Evolutionary conservation across 1,284 basidiomycete genomes (phyloP), one percentile per base, ranked within the genome.

Genomic region (Cryptococcus sp.): DNA sequence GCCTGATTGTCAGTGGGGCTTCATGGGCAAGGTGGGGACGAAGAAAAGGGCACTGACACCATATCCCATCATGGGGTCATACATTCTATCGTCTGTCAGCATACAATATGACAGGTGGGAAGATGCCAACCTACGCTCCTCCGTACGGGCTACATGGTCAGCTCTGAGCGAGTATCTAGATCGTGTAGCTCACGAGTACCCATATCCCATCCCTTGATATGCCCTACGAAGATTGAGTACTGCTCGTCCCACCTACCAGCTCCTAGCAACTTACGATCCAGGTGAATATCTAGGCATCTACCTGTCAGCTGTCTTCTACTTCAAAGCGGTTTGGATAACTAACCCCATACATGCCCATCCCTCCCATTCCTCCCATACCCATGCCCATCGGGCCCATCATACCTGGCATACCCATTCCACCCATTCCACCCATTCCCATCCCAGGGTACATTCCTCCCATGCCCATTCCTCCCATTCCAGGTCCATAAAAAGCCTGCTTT

Each of bases 51-150:
- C 21, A 51, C 57, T 38, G 51, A 64, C 62, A 64, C 62, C 62
- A 50, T 64, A 64, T 48, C 52, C 44, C 56, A 63, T 58, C 50
- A 58, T 57, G 4, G 60, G 60, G 45, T 62, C 60, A 23, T 57
- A 53, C 60, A 62, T 58, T 25, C 60, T 60, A 33, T 32, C 23
- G 6, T 23, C 18, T n/a, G 6, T 26, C 18, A 36, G 34, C 11
- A 11, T n/a, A 14, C 6, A 18, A 7, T 14, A n/a, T n/a, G n/a
- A n/a, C n/a, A n/a, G n/a, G n/a, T n/a, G n/a, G n/a, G n/a, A n/a
- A n/a, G n/a, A n/a, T n/a, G n/a, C n/a, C n/a, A n/a, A n/a, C n/a
- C n/a, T n/a, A n/a, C n/a, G n/a, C n/a, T n/a, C 52, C 56, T 42
- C 47, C 47, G 35, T 51, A 51, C 18, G 47, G 50, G 16, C 54